phyloP scores from a whole-genome alignment of 768 basidiomycete species.

The Leccinum pellstonianum region DNA sequence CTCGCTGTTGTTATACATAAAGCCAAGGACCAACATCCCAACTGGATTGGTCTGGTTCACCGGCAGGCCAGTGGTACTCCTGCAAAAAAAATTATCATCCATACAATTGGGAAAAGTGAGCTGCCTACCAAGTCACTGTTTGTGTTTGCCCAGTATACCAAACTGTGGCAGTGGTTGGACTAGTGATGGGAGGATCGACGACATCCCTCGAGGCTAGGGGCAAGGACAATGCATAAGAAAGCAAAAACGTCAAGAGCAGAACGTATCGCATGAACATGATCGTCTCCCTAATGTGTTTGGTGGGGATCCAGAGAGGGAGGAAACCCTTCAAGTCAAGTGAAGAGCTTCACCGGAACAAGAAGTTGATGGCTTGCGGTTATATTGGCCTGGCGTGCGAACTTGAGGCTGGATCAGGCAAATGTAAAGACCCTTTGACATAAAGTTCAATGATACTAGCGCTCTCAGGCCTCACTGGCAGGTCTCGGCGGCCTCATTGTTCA shows the following conservation, averaged over 20 bases:
- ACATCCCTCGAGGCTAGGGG: slow-evolving; percentile 44
- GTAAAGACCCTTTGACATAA: not conserved
- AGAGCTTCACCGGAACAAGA: slow-evolving; percentile 15
- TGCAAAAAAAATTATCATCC: slow-evolving; percentile 28
- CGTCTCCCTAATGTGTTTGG: slow-evolving; percentile 15
- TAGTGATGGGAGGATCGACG: slow-evolving; percentile 47
- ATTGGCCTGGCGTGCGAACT: slow-evolving; percentile 24
- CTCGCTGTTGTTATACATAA: slow-evolving; percentile 29
- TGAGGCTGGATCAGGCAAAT: slow-evolving; percentile 11
- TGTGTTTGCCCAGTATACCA: slow-evolving; percentile 46
- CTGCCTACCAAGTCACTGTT: slow-evolving; percentile 50
- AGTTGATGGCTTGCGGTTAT: slow-evolving; percentile 11
- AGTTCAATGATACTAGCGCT: not conserved
- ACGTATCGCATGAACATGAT: slow-evolving; percentile 27
- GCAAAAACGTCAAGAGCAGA: slow-evolving; percentile 21
- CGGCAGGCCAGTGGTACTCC: slow-evolving; percentile 25
- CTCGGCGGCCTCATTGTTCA: not conserved
- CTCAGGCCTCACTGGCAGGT: not conserved
- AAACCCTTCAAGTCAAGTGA: slow-evolving; percentile 10
- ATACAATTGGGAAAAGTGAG: slow-evolving; percentile 8
- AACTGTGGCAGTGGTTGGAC: slow-evolving; percentile 39
- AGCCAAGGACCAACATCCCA: slow-evolving; percentile 33
- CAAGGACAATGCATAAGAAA: slow-evolving; percentile 26
- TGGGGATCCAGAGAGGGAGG: slow-evolving; percentile 14
- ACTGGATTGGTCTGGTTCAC: slow-evolving; percentile 28